These are phyloP conservation scores for Ajuga chamaepitys DNA, from an alignment of 257 asterid species.

Conservation along the genomic window DNA sequence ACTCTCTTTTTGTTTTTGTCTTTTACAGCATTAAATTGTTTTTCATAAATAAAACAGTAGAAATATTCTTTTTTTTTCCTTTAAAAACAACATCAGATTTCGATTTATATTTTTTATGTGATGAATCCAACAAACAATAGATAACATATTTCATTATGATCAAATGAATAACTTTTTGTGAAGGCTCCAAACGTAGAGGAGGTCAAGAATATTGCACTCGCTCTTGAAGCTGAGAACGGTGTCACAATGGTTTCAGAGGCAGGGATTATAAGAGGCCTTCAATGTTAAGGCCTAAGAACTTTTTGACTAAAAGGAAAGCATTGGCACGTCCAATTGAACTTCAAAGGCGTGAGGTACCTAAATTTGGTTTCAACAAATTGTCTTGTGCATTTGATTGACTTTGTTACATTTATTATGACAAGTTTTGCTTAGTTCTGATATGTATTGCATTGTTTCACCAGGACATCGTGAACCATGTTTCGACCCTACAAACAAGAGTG, in stretches of 20 bases:
- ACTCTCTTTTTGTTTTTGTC: too few species aligned
- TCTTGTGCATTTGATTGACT: not conserved
- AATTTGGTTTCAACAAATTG: not conserved
- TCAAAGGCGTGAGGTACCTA: constrained; percentile 80
- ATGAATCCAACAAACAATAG: too few species aligned
- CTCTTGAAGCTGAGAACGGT: constrained; percentile 97
- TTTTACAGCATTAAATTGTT: too few species aligned
- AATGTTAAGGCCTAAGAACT: constrained; percentile 74
- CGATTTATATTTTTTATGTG: too few species aligned
- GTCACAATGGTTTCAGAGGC: constrained; percentile 86
- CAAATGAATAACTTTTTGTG: too few species aligned
- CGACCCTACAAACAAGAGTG: constrained; percentile 51
- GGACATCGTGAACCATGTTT: constrained; percentile 70
- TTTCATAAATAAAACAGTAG: too few species aligned
- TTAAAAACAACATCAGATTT: too few species aligned
- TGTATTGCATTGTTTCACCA: constrained; percentile 19
- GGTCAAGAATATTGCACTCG: constrained; percentile 66
- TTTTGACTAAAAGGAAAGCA: constrained; percentile 88
- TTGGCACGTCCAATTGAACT: constrained; percentile 96
- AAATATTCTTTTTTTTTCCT: too few species aligned
- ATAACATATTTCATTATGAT: too few species aligned
- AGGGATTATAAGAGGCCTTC: constrained; percentile 71
- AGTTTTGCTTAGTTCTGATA: constrained; percentile 1
- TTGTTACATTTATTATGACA: not conserved
- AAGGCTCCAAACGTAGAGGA: constrained; percentile 68